Evolutionary conservation across 441 rosid genomes (phyloP).

Genomic region (Biscutella laevigata): DNA sequence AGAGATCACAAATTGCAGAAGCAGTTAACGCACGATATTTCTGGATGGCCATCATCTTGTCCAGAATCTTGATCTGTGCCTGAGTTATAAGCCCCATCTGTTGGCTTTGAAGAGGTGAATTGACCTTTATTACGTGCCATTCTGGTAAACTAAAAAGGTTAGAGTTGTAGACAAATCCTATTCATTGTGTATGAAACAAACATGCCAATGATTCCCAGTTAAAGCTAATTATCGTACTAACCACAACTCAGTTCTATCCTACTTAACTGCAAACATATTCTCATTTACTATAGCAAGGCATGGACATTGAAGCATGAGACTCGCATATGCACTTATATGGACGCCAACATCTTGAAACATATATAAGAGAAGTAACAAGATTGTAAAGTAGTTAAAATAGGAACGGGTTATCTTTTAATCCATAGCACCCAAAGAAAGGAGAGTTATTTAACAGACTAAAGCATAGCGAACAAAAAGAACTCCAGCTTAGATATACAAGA

Average conservation of each 20-base stretch:
- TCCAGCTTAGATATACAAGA: conserved; percentile 2
- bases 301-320: background rate
- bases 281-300: background rate
- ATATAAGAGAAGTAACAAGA: background rate
- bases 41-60: conserved; percentile 56
- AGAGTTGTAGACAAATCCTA: background rate
- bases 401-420: background rate
- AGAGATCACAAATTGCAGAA: background rate
- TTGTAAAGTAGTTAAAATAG: background rate
- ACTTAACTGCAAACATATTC: conserved; percentile 1
- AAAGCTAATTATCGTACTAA: background rate
- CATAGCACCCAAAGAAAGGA: background rate
- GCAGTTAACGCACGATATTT: conserved; percentile 52
- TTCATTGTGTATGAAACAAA: background rate
- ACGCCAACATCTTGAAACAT: background rate
- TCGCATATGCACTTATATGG: background rate
- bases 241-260: background rate
- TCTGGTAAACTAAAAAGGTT: conserved; percentile 37
- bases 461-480: background rate
- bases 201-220: background rate
- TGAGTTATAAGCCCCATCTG: conserved; percentile 55
- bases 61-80: conserved; percentile 56
- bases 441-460: background rate
- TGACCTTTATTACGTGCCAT: conserved; percentile 97
- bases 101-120: conserved; percentile 73